Evolutionary conservation across 2,329 filamentous ascomycete species (phyloP).

Genomic region (Hysterium pulicare): DNA sequence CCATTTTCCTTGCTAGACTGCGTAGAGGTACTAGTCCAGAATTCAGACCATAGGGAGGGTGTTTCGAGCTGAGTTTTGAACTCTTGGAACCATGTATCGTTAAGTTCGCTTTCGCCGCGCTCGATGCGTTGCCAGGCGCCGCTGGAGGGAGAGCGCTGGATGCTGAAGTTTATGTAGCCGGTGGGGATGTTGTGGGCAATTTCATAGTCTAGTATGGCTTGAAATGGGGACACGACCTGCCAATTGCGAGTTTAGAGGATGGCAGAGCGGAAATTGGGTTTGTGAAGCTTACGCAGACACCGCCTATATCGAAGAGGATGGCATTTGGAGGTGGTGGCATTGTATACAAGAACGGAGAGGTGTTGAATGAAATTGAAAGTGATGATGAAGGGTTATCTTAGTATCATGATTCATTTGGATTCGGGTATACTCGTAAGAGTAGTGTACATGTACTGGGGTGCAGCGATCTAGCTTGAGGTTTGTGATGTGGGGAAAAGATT

Average conservation of each 20-base stretch:
- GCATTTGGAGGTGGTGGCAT: slow-evolving; percentile 19
- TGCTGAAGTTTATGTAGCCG: slow-evolving; percentile 89
- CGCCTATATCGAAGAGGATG: slow-evolving; percentile 89
- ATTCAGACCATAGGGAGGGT: slow-evolving; percentile 65
- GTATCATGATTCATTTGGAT: too few species aligned
- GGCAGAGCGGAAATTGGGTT: not conserved
- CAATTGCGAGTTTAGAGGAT: slow-evolving; percentile 4
- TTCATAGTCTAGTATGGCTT: slow-evolving; percentile 91
- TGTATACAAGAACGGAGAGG: too few species aligned
- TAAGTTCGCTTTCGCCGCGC: slow-evolving; percentile 73
- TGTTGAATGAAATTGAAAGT: too few species aligned
- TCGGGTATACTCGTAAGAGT: too few species aligned
- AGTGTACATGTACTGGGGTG: too few species aligned
- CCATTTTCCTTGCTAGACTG: slow-evolving; percentile 23
- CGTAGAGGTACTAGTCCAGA: slow-evolving; percentile 31
- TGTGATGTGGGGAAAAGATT: too few species aligned
- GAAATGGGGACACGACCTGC: slow-evolving; percentile 86
- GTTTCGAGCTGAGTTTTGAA: slow-evolving; percentile 74
- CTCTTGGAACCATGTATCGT: slow-evolving; percentile 68
- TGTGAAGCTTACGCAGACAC: slow-evolving; percentile 65
- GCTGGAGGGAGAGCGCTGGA: slow-evolving; percentile 71
- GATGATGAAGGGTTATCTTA: too few species aligned
- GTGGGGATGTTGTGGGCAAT: slow-evolving; percentile 69
- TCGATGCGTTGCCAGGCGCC: slow-evolving; percentile 90
- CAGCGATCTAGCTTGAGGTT: too few species aligned